Evolutionary conservation across 305 asterid species (phyloP).

Genomic region (Fraxinus albicans): DNA sequence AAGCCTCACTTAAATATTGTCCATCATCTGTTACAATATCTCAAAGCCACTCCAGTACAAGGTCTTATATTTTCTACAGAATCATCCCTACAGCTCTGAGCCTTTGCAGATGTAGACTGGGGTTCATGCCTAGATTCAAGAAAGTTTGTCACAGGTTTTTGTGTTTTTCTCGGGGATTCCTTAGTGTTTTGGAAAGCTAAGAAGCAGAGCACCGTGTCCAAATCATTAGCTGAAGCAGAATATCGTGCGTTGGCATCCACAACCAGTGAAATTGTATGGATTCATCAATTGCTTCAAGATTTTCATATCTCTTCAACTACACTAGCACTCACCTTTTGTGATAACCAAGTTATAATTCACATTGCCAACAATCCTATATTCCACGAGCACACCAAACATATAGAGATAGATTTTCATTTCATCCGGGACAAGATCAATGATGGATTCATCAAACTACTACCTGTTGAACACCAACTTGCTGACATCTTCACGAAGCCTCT

Average conservation of each 20-base stretch:
- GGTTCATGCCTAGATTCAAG: background rate
- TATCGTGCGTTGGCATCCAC: background rate
- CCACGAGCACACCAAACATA: background rate
- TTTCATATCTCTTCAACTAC: background rate
- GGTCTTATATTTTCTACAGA: background rate
- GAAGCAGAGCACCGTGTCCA: background rate
- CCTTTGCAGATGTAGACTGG: background rate
- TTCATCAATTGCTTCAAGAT: background rate
- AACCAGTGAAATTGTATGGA: background rate
- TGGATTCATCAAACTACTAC: background rate
- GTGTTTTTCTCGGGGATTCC: background rate
- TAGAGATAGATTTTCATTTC: background rate
- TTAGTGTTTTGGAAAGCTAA: background rate
- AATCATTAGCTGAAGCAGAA: background rate
- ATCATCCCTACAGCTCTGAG: background rate
- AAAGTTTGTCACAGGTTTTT: background rate
- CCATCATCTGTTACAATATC: background rate
- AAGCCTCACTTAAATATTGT: background rate
- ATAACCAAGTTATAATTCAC: background rate
- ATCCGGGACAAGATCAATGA: background rate
- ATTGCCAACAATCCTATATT: background rate
- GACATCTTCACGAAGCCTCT: background rate
- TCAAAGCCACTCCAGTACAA: background rate
- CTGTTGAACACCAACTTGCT: background rate
- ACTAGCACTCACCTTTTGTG: background rate